Percentiles rank a stretch among this genome's conserved stretches.
These are phyloP conservation scores for Extremus antarcticus DNA, from an alignment of 495 filamentous ascomycete genomes.

Conservation along the genomic window DNA sequence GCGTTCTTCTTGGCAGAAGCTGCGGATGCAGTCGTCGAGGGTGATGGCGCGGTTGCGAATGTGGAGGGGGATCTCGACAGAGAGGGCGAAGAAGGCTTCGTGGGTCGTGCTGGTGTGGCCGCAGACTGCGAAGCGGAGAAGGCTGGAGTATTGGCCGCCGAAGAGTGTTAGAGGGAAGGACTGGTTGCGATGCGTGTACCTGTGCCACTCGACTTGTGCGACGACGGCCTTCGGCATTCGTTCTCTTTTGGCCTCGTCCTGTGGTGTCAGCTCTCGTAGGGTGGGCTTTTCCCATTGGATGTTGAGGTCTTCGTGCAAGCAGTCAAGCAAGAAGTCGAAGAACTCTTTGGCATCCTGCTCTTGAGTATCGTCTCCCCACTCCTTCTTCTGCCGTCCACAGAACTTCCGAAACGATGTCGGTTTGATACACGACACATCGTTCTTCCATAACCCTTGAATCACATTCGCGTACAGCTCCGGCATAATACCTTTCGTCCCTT, in stretches of 20 bases:
- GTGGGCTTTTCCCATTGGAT: constrained; percentile 48
- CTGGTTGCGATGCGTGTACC: constrained; percentile 56
- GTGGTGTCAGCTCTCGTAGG: constrained; percentile 46
- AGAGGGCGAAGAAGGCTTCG: constrained; percentile 59
- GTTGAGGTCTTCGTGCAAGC: constrained; percentile 68
- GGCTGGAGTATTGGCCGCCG: constrained; percentile 58
- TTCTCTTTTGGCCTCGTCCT: constrained; percentile 55
- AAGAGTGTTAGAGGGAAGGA: constrained; percentile 60
- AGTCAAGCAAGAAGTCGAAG: constrained; percentile 59
- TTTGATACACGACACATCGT: constrained; percentile 41
- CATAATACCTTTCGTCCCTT: constrained; percentile 68
- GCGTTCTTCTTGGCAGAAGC: constrained; percentile 58
- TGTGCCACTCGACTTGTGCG: constrained; percentile 55
- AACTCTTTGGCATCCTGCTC: constrained; percentile 69
- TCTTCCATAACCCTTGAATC: constrained; percentile 61
- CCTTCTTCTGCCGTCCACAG: constrained; percentile 44
- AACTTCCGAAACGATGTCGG: constrained; percentile 55
- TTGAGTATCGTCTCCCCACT: constrained; percentile 54
- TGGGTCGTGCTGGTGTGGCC: constrained; percentile 59
- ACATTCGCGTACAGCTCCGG: constrained; percentile 63
- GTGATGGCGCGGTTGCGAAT: constrained; percentile 27
- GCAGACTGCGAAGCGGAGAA: constrained; percentile 53
- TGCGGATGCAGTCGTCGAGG: constrained; percentile 50
- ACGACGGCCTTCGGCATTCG: constrained; percentile 48
- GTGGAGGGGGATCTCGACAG: constrained; percentile 48